A percentile compares a stretch with the other conserved stretches of the same genome.
Evolutionary conservation across 2,329 filamentous ascomycete species (phyloP).

Genomic region (Gnomoniopsis smithogilvyi): DNA sequence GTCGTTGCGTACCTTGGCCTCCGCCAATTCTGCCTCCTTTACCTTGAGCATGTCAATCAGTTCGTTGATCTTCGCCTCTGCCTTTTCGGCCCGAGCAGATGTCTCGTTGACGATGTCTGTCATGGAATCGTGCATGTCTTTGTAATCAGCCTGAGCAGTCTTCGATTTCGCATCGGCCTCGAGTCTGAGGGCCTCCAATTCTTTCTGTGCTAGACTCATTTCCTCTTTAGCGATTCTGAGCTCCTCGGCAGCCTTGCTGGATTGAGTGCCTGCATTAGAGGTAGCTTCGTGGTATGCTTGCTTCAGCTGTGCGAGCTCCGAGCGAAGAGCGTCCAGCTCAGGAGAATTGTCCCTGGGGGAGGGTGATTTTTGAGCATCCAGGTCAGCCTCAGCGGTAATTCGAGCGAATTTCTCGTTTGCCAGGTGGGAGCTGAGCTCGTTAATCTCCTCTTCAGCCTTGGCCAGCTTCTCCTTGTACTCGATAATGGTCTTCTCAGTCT

Average conservation of each 20-base stretch:
- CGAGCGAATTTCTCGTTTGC: conserved; percentile 59
- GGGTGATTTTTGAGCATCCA: conserved; percentile 54
- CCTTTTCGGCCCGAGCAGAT: conserved; percentile 48
- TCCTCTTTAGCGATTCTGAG: conserved; percentile 39
- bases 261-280: conserved; percentile 32
- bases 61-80: conserved; percentile 45
- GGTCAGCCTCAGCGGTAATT: conserved; percentile 55
- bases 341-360: conserved; percentile 43
- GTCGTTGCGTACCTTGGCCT: conserved; percentile 48
- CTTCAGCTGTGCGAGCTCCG: conserved; percentile 43
- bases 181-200: conserved; percentile 49
- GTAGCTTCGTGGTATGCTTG: conserved; percentile 32
- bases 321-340: conserved; percentile 49
- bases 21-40: conserved; percentile 61
- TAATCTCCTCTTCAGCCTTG: conserved; percentile 45
- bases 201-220: conserved; percentile 46
- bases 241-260: conserved; percentile 33
- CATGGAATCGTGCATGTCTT: conserved; percentile 62
- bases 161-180: conserved; percentile 50
- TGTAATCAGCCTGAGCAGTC: conserved; percentile 57
- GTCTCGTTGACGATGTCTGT: conserved; percentile 59
- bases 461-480: conserved; percentile 38
- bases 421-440: conserved; percentile 50
- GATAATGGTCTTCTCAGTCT: conserved; percentile 34
- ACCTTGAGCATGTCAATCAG: conserved; percentile 56